These are phyloP conservation scores for Allantophomopsis lycopodina DNA, from an alignment of 2,329 filamentous ascomycete genomes.

Conservation along the genomic window DNA sequence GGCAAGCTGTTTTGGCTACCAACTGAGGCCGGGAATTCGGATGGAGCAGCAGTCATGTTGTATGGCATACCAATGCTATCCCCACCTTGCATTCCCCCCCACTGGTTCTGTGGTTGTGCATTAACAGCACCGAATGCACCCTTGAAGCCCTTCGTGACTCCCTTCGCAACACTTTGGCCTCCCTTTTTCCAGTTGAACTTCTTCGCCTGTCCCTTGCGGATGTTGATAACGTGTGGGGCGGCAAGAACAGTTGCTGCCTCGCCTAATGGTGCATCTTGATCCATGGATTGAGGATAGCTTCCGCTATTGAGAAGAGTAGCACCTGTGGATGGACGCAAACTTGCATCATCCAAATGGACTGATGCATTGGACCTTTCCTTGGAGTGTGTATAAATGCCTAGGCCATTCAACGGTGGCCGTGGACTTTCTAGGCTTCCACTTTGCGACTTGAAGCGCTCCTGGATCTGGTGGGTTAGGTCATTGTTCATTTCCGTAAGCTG, in stretches of 20 bases:
- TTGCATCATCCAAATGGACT: slow-evolving; percentile 16
- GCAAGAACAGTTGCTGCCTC: slow-evolving; percentile 17
- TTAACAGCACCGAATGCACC: slow-evolving; percentile 54
- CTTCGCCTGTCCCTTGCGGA: slow-evolving; percentile 78
- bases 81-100: slow-evolving; percentile 38
- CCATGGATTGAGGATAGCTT: slow-evolving; percentile 18
- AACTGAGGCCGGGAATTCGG: slow-evolving; percentile 25
- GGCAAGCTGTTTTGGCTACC: slow-evolving; percentile 11
- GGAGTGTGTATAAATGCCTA: slow-evolving; percentile 44
- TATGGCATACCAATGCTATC: slow-evolving; percentile 60
- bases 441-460: slow-evolving; percentile 80
- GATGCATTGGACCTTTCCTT: slow-evolving; percentile 30
- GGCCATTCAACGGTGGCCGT: slow-evolving; percentile 33
- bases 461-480: slow-evolving; percentile 85
- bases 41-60: slow-evolving; percentile 46
- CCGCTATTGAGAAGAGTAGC: slow-evolving; percentile 18
- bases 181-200: slow-evolving; percentile 99
- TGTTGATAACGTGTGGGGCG: slow-evolving; percentile 84
- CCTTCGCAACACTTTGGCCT: slow-evolving; percentile 84
- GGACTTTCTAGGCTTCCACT: slow-evolving; percentile 32
- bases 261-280: slow-evolving; percentile 16
- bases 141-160: slow-evolving; percentile 87
- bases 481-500: slow-evolving; percentile 94
- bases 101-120: slow-evolving; percentile 37
- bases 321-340: slow-evolving; percentile 25